Conservation (phyloP, 306 rosid species). For the Crotalaria pallida region DNA sequence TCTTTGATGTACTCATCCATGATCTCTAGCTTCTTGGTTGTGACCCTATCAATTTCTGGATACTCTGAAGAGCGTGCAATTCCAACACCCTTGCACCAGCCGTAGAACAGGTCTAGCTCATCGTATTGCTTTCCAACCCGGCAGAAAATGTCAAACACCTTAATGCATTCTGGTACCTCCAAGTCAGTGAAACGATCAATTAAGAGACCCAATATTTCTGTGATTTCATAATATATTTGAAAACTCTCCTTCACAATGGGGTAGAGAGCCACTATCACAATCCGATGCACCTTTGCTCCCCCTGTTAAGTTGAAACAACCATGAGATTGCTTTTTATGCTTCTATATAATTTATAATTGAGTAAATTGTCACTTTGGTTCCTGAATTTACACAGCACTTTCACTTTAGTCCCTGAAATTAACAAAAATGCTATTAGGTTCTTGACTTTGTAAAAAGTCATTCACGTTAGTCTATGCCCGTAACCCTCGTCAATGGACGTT, state of each 20-base stretch:
- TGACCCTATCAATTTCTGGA: slow-evolving; percentile 71
- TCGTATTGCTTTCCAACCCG: slow-evolving; percentile 81
- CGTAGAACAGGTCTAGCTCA: slow-evolving; percentile 62
- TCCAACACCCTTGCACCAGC: slow-evolving; percentile 63
- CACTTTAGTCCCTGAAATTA: no score
- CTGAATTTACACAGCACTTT: no score
- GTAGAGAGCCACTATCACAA: slow-evolving; percentile 70
- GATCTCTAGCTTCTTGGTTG: slow-evolving; percentile 58
- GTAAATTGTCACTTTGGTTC: no score
- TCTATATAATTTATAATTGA: background rate
- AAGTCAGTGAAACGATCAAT: slow-evolving; percentile 63
- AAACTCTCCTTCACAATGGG: slow-evolving; percentile 75
- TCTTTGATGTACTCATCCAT: slow-evolving; percentile 76
- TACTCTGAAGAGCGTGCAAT: slow-evolving; percentile 73
- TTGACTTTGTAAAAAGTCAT: no score
- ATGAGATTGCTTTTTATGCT: background rate
- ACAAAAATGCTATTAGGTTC: no score
- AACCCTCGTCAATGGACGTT: no score
- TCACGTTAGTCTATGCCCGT: no score
- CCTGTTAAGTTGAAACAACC: slow-evolving; percentile 38
- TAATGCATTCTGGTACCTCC: slow-evolving; percentile 46
- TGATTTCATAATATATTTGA: slow-evolving; percentile 52
- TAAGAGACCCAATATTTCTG: slow-evolving; percentile 50
- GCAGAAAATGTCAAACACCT: slow-evolving; percentile 63
- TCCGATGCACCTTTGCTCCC: slow-evolving; percentile 56